Evolutionary conservation across 1,284 basidiomycete species (phyloP).

Genomic region (Bondarzewia mesenterica): DNA sequence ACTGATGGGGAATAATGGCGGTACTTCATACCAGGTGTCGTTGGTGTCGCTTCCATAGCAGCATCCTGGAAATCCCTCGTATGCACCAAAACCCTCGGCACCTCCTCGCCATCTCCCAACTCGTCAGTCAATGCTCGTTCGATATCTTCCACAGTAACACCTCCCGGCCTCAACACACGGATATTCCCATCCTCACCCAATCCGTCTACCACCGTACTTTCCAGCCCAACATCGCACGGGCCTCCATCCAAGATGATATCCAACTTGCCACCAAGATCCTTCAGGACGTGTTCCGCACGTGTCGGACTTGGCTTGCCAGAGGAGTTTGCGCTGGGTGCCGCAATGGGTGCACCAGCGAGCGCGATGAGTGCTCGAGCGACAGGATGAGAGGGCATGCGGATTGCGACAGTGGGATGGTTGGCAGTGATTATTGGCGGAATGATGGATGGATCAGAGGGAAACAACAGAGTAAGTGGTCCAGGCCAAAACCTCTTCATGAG

Average conservation of each 20-base stretch:
- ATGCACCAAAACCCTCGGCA: constrained; percentile 64
- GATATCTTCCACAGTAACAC: constrained; percentile 87
- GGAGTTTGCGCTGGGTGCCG: constrained; percentile 94
- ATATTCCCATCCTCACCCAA: constrained; percentile 64
- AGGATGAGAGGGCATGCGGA: constrained; percentile 92
- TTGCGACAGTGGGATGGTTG: constrained; percentile 76
- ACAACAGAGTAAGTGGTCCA: constrained; percentile 87
- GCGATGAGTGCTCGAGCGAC: constrained; percentile 89
- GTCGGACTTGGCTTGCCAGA: constrained; percentile 95
- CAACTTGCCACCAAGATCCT: constrained; percentile 73
- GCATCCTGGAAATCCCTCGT: constrained; percentile 65
- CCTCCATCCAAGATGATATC: constrained; percentile 91
- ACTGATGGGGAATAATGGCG: constrained; percentile 91
- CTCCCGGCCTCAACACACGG: constrained; percentile 86
- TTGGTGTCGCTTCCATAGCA: constrained; percentile 67
- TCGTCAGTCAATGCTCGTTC: constrained; percentile 48
- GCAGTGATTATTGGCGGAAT: constrained; percentile 72
- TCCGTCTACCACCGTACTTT: constrained; percentile 94
- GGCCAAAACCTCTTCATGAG: constrained; percentile 92
- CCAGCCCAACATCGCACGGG: constrained; percentile 81
- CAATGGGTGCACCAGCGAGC: constrained; percentile 68
- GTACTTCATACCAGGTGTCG: constrained; percentile 99
- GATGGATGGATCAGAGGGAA: constrained; percentile 58
- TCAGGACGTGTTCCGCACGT: constrained; percentile 77
- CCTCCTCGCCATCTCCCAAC: constrained; percentile 21